These are phyloP conservation scores for Ustilago cynodontis DNA, from an alignment of 1,284 basidiomycete species.

Conservation along the genomic window DNA sequence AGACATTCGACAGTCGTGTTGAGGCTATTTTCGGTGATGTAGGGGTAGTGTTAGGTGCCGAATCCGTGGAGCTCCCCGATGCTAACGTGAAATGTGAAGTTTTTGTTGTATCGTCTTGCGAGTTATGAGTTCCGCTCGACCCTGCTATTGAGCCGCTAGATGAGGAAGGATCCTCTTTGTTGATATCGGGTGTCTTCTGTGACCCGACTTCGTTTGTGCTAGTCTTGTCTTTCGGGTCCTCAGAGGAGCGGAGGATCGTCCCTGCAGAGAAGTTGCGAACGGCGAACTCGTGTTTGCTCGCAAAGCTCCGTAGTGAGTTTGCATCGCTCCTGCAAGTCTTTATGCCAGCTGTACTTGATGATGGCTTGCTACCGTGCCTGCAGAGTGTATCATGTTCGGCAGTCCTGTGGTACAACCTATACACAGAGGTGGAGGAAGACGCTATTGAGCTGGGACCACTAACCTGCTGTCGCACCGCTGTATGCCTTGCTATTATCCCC, in stretches of 20 bases:
- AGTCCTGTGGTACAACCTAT: neutral
- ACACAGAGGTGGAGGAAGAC: neutral
- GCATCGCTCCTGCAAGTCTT: neutral
- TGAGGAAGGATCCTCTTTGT: neutral
- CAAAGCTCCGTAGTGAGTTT: neutral
- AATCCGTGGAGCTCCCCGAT: neutral
- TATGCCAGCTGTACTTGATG: neutral
- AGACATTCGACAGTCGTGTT: neutral
- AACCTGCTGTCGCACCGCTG: neutral
- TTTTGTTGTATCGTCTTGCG: neutral
- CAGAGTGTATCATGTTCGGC: neutral
- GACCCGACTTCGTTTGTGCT: neutral
- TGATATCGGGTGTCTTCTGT: neutral
- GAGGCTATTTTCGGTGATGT: neutral
- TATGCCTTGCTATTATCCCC: neutral
- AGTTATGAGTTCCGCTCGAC: neutral
- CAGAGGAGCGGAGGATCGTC: conserved; percentile 13
- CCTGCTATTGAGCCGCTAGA: neutral
- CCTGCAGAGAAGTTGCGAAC: conserved; percentile 3
- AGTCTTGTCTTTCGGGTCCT: conserved; percentile 8
- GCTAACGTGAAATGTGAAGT: neutral
- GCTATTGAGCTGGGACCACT: conserved; percentile 8
- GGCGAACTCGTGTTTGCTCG: neutral
- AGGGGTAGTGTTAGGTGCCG: neutral
- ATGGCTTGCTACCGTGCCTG: neutral